Percentiles rank a stretch among this genome's conserved stretches.
Conservation (phyloP, 345 rosid genomes). For the Pelargonium nanum region DNA sequence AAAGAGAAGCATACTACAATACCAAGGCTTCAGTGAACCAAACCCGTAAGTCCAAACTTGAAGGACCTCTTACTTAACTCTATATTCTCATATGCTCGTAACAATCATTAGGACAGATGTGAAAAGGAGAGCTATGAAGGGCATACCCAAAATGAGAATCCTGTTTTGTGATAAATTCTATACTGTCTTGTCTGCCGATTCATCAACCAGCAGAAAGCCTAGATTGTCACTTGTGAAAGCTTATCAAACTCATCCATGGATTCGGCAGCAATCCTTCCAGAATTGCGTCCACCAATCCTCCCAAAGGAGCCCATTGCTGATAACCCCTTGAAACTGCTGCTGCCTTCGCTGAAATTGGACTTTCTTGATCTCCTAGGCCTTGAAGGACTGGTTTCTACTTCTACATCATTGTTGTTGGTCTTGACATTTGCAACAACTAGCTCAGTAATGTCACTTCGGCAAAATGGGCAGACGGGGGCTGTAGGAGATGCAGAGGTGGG, state of each 20-base stretch:
- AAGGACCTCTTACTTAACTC: not conserved
- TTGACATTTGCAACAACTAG: conserved; percentile 44
- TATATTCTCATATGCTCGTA: not conserved
- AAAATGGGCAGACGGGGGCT: conserved; percentile 93
- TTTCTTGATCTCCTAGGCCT: conserved; percentile 53
- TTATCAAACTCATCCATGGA: not conserved
- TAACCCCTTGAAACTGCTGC: conserved; percentile 90
- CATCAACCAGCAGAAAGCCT: too few relatives aligned
- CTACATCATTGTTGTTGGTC: conserved; percentile 37
- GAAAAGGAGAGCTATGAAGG: not conserved
- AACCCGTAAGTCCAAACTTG: not conserved
- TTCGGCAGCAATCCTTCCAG: conserved; percentile 63
- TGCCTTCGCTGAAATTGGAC: conserved; percentile 79
- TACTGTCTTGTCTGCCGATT: not conserved
- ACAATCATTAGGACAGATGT: not conserved
- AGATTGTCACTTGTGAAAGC: not conserved
- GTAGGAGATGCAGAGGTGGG: conserved; percentile 57
- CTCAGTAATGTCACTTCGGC: conserved; percentile 65
- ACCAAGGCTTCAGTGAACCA: not conserved
- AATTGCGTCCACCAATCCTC: conserved; percentile 56
- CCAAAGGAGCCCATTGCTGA: conserved; percentile 60
- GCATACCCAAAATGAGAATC: not conserved
- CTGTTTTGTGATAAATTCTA: not conserved
- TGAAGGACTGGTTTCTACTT: conserved; percentile 44
- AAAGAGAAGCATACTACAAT: not conserved